A percentile compares a stretch with the other conserved stretches of the same genome.
These are phyloP conservation scores for Psophocarpus tetragonolobus DNA, from an alignment of 306 rosid genomes.

Conservation along the genomic window DNA sequence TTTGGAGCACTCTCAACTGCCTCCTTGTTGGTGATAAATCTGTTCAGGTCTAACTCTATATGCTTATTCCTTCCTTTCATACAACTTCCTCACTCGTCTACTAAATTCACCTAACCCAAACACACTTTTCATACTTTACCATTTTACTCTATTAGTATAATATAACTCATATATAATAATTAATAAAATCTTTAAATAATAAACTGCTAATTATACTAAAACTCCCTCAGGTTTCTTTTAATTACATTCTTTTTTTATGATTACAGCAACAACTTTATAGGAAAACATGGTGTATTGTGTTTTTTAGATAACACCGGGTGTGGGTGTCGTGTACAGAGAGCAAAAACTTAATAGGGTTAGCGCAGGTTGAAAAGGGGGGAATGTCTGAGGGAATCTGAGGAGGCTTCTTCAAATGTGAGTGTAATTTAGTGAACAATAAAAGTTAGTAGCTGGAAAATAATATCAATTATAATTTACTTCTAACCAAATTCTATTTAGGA, in stretches of 20 bases:
- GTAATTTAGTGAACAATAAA: neutral
- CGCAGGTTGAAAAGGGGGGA: no score
- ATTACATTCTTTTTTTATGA: no score
- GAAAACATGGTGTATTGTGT: neutral
- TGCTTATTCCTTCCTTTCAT: neutral
- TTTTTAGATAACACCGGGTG: neutral
- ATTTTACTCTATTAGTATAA: neutral
- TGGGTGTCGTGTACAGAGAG: neutral
- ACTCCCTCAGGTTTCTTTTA: neutral
- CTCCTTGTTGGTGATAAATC: slow-evolving; percentile 79
- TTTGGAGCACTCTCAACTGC: slow-evolving; percentile 92
- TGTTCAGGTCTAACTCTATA: slow-evolving; percentile 46
- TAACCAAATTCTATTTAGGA: neutral
- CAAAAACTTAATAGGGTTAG: no score
- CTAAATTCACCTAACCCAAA: neutral
- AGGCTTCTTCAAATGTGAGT: neutral
- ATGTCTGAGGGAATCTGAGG: neutral
- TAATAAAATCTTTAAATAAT: neutral
- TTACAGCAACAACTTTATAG: no score
- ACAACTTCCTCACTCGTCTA: neutral
- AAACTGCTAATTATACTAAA: neutral
- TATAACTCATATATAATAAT: neutral
- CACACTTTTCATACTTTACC: neutral
- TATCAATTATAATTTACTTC: neutral
- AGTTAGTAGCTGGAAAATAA: neutral